These are phyloP conservation scores for Cryptococcus sp. DNA, from an alignment of 1,284 basidiomycete species.

Conservation along the genomic window DNA sequence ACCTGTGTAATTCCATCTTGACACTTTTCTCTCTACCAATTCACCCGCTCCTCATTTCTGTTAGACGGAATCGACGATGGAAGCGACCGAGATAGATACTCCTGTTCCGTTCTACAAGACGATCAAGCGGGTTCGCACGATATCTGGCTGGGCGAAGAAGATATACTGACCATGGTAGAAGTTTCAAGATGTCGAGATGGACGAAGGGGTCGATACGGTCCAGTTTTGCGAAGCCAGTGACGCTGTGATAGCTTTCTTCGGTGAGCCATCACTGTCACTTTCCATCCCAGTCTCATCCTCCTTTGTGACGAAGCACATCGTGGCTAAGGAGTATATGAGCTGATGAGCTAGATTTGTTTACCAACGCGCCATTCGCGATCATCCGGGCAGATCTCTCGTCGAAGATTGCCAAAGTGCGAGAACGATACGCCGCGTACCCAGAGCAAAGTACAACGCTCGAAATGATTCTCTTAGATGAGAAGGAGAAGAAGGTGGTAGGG, in stretches of 20 bases:
- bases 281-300: background rate
- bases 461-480: conserved; percentile 69
- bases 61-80: too few relatives aligned
- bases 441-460: conserved; percentile 65
- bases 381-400: conserved; percentile 18
- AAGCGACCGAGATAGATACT: too few relatives aligned
- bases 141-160: too few relatives aligned
- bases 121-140: conserved; percentile 3
- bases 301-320: too few relatives aligned
- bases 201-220: conserved; percentile 74
- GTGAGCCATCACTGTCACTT: conserved; percentile 54
- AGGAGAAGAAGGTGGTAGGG: conserved; percentile 4
- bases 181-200: conserved; percentile 77
- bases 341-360: conserved; percentile 22
- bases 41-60: too few relatives aligned
- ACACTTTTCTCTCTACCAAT: too few relatives aligned
- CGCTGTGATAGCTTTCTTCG: conserved; percentile 79
- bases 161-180: conserved; percentile 54
- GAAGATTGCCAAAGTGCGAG: conserved; percentile 63
- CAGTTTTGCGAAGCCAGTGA: conserved; percentile 55
- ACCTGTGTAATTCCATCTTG: too few relatives aligned
- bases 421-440: conserved; percentile 66
- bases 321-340: too few relatives aligned
- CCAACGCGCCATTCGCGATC: conserved; percentile 19
- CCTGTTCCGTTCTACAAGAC: conserved; percentile 11